Conservation (phyloP, 2,329 filamentous ascomycete genomes). For the Fusarium floridanum region DNA sequence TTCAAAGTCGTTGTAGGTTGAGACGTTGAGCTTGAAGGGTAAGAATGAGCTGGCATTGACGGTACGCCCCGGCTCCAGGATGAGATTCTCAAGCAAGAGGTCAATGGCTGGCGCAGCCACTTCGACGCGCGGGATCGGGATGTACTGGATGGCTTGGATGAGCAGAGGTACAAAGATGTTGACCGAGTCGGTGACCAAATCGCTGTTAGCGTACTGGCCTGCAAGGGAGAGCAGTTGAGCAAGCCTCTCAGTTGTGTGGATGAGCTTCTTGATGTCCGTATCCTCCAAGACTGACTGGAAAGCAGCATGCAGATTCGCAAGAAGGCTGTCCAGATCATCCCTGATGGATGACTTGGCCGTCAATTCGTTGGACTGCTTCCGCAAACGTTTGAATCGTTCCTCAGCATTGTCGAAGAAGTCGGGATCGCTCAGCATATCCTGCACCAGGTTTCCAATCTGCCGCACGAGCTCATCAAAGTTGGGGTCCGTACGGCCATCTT, state of each 20-base stretch:
- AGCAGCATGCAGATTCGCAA: slow-evolving; percentile 77
- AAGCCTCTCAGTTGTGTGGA: slow-evolving; percentile 76
- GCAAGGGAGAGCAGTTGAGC: slow-evolving; percentile 76
- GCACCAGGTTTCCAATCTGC: slow-evolving; percentile 79
- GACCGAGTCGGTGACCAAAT: slow-evolving; percentile 80
- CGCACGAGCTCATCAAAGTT: slow-evolving; percentile 84
- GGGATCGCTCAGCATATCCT: slow-evolving; percentile 87
- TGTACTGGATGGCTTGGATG: slow-evolving; percentile 83
- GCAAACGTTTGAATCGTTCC: slow-evolving; percentile 63
- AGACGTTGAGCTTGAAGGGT: slow-evolving; percentile 83
- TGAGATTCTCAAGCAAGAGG: slow-evolving; percentile 88
- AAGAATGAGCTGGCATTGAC: slow-evolving; percentile 91
- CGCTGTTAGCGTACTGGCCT: slow-evolving; percentile 73
- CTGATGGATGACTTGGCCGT: slow-evolving; percentile 76
- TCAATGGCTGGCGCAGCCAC: slow-evolving; percentile 86
- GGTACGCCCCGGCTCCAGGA: slow-evolving; percentile 88
- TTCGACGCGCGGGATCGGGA: slow-evolving; percentile 93
- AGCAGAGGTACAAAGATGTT: slow-evolving; percentile 85
- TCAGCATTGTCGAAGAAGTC: slow-evolving; percentile 84
- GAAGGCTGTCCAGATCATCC: slow-evolving; percentile 78
- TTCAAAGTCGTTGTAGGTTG: slow-evolving; percentile 88
- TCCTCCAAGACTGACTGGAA: slow-evolving; percentile 79
- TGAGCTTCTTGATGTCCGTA: slow-evolving; percentile 76
- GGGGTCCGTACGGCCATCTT: slow-evolving; percentile 81
- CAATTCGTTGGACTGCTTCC: slow-evolving; percentile 71